phyloP scores from a whole-genome alignment of 495 filamentous ascomycete genomes.

The Penicillium malachiteum region DNA sequence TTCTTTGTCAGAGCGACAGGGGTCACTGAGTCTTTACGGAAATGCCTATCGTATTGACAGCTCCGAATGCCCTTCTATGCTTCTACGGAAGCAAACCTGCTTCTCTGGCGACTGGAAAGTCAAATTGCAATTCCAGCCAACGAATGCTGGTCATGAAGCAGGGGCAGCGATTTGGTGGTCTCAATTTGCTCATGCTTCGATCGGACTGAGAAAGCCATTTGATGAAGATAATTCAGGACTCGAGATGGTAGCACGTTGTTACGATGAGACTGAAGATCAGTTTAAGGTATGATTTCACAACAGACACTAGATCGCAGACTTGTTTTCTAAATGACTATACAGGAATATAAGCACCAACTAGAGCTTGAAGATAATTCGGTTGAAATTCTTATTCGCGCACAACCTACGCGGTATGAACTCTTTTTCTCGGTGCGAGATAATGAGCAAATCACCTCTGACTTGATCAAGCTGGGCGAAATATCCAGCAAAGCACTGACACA shows the following conservation, averaged over 20 bases:
- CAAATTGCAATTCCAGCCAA: slow-evolving; percentile 1
- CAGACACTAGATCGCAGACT: no score
- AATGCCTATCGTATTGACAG: slow-evolving; percentile 4
- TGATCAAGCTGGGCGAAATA: slow-evolving; percentile 1
- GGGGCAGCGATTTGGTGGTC: slow-evolving; percentile 8
- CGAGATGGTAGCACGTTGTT: slow-evolving; percentile 1
- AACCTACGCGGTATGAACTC: slow-evolving; percentile 5
- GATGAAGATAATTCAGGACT: not conserved
- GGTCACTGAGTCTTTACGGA: not conserved
- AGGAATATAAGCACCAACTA: not conserved
- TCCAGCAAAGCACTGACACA: slow-evolving; percentile 7
- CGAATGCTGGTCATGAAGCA: slow-evolving; percentile 3
- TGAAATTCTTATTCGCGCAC: slow-evolving; percentile 1
- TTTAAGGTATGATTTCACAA: no score
- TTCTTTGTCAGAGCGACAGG: not conserved
- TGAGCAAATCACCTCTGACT: not conserved
- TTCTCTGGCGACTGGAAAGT: slow-evolving; percentile 1
- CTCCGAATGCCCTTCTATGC: slow-evolving; percentile 6
- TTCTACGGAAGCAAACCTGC: slow-evolving; percentile 1
- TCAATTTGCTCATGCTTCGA: slow-evolving; percentile 5
- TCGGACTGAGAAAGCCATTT: slow-evolving; percentile 4
- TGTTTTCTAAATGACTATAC: not conserved
- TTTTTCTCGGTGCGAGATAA: not conserved
- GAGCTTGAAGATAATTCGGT: not conserved
- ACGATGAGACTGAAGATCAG: not conserved